A percentile compares a stretch with the other conserved stretches of the same genome.
phyloP scores from a whole-genome alignment of 1,284 basidiomycete genomes.

The Ceratobasidium papillatum region DNA sequence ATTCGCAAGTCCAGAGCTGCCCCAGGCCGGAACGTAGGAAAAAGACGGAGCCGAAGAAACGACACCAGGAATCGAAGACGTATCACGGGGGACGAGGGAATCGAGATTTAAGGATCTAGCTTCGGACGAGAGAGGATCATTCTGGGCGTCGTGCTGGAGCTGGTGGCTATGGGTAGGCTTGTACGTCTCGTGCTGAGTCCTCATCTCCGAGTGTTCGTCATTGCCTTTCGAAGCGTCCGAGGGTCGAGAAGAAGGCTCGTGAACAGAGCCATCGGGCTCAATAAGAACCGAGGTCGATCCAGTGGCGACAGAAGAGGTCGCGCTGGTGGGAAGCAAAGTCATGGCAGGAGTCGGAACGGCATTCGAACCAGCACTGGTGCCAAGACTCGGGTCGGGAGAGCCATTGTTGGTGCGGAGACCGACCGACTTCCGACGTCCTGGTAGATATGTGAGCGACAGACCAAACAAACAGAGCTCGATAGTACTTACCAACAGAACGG shows the following conservation, averaged over 20 bases:
- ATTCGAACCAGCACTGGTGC: neutral
- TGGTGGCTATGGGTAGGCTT: neutral
- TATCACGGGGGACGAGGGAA: neutral
- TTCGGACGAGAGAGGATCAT: neutral
- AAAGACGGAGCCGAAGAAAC: no score
- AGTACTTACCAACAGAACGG: constrained; percentile 7
- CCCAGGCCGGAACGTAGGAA: no score
- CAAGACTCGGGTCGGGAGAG: neutral
- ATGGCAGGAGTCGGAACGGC: neutral
- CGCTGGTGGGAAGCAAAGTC: neutral
- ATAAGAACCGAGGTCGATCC: neutral
- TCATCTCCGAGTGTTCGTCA: no score
- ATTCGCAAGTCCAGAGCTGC: no score
- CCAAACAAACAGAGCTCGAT: neutral
- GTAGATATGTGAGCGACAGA: neutral
- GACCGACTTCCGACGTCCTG: neutral
- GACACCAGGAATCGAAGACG: neutral
- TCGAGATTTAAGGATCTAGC: neutral
- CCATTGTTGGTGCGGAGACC: neutral
- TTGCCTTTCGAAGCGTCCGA: no score
- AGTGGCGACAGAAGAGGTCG: neutral
- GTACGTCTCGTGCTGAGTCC: no score
- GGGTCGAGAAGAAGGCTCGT: neutral
- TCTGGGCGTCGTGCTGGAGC: neutral
- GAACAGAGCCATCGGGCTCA: no score